Evolutionary conservation across 2,329 filamentous ascomycete genomes (phyloP).

Genomic region (Claviceps arundinis): DNA sequence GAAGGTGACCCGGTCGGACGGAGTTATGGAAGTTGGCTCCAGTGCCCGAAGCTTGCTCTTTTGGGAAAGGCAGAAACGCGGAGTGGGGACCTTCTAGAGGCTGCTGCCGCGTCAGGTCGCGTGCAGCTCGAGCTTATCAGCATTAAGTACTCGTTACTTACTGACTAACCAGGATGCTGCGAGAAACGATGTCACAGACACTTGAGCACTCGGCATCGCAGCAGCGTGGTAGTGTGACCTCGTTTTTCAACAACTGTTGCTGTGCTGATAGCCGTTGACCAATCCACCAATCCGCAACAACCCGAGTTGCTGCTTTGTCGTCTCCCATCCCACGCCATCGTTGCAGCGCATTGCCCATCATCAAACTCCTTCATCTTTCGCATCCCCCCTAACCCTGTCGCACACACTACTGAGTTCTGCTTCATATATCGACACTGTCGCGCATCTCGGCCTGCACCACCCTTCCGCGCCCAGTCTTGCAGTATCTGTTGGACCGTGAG

Average conservation of each 20-base stretch:
- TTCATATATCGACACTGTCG: background rate
- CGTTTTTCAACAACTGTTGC: background rate
- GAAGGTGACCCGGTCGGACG: too few species aligned
- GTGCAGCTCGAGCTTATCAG: background rate
- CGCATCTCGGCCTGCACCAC: constrained; percentile 2
- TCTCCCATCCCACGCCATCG: too few species aligned
- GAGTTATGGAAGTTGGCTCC: too few species aligned
- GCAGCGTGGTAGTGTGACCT: background rate
- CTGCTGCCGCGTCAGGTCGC: background rate
- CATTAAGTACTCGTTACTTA: background rate
- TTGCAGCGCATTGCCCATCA: too few species aligned
- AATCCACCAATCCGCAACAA: too few species aligned
- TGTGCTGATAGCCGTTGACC: too few species aligned
- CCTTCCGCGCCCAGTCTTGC: background rate
- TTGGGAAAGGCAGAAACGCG: background rate
- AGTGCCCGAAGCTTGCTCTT: background rate
- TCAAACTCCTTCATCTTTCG: background rate
- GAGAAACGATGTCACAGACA: background rate
- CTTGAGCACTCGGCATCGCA: background rate
- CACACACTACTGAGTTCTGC: background rate
- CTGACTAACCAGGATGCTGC: too few species aligned
- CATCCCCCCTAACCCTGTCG: background rate
- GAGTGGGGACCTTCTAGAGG: background rate
- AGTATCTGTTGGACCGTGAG: constrained; percentile 7
- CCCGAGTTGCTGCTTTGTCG: too few species aligned